phyloP scores from a whole-genome alignment of 768 basidiomycete genomes.

The Lactifluus piperatus region DNA sequence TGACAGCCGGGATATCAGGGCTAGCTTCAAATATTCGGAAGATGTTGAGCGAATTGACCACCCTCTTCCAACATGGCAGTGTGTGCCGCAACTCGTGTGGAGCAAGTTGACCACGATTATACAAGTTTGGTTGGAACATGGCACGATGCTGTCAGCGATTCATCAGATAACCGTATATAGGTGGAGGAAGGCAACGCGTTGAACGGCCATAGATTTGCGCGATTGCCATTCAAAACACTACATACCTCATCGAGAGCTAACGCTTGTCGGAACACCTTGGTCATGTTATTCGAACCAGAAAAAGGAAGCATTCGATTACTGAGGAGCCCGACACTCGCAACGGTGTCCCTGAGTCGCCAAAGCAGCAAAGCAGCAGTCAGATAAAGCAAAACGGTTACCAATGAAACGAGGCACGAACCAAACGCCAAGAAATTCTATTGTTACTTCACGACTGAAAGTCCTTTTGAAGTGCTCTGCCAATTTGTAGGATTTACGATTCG shows the following conservation, averaged over 20 bases:
- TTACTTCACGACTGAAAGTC: constrained; percentile 55
- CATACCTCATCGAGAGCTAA: constrained; percentile 67
- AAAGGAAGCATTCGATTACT: constrained; percentile 55
- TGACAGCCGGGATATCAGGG: background rate
- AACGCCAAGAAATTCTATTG: constrained; percentile 68
- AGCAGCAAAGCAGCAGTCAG: background rate
- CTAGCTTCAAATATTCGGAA: background rate
- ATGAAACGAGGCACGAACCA: constrained; percentile 38
- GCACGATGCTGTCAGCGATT: constrained; percentile 42
- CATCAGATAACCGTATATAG: background rate
- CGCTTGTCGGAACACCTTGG: constrained; percentile 70
- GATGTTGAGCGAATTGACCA: background rate
- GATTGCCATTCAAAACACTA: background rate
- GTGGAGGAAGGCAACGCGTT: background rate
- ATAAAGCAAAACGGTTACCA: background rate
- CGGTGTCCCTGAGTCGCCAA: constrained; percentile 54
- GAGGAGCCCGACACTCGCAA: constrained; percentile 65
- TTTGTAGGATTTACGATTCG: constrained; percentile 36
- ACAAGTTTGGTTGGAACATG: constrained; percentile 57
- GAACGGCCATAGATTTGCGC: background rate
- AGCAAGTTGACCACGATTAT: constrained; percentile 36
- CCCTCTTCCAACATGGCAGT: constrained; percentile 1
- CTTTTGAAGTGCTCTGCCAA: constrained; percentile 60
- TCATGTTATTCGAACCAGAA: constrained; percentile 48
- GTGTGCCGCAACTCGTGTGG: constrained; percentile 18